These are phyloP conservation scores for Echria macrotheca DNA, from an alignment of 495 filamentous ascomycete genomes.

Conservation along the genomic window DNA sequence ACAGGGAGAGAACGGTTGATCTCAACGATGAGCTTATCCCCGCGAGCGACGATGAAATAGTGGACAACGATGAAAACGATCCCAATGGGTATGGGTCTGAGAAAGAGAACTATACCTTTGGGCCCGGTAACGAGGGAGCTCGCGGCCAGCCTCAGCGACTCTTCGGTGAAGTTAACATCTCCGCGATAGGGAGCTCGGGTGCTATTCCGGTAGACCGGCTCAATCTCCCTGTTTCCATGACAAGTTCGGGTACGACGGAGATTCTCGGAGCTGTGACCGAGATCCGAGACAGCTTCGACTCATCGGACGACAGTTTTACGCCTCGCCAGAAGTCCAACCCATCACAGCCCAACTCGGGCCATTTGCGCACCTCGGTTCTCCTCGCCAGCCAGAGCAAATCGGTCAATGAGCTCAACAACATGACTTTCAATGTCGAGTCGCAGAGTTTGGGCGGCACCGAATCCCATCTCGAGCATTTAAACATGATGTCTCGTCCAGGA, in stretches of 20 bases:
- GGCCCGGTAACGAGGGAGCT: slow-evolving; percentile 17
- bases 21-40: slow-evolving; percentile 30
- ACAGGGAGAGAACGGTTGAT: slow-evolving; percentile 7
- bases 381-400: slow-evolving; percentile 23
- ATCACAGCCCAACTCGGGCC: slow-evolving; percentile 11
- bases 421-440: slow-evolving; percentile 30
- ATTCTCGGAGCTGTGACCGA: slow-evolving; percentile 27
- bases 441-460: slow-evolving; percentile 43
- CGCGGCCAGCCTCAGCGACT: slow-evolving; percentile 45
- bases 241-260: slow-evolving; percentile 29
- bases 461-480: slow-evolving; percentile 37
- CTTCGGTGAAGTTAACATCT: slow-evolving; percentile 75
- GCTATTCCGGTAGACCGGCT: slow-evolving; percentile 36
- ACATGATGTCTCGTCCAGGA: slow-evolving; percentile 34
- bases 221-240: slow-evolving; percentile 38
- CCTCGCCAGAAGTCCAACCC: slow-evolving; percentile 27
- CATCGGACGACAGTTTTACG: slow-evolving; percentile 31
- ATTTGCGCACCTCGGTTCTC: slow-evolving; percentile 11
- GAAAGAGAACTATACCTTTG: slow-evolving; percentile 39
- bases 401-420: slow-evolving; percentile 32
- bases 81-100: slow-evolving; percentile 32
- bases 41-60: slow-evolving; percentile 36
- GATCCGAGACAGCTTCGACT: slow-evolving; percentile 39
- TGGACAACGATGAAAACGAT: slow-evolving; percentile 23
- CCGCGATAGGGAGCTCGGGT: slow-evolving; percentile 59